phyloP scores from a whole-genome alignment of 2,329 filamentous ascomycete species.

The Aspergillus tamarii region DNA sequence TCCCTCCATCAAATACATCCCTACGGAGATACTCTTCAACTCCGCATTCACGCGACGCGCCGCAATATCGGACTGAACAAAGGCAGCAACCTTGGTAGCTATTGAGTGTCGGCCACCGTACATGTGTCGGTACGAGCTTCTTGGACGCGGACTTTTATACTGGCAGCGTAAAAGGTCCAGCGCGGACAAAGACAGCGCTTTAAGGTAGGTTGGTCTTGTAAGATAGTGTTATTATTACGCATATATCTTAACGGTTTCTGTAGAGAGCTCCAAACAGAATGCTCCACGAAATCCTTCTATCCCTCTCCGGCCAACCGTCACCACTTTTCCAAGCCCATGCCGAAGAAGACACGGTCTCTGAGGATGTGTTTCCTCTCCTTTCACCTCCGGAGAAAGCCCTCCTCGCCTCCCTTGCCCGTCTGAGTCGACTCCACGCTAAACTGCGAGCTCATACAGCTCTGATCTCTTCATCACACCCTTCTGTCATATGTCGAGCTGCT shows the following conservation, averaged over 20 bases:
- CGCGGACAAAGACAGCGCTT: slow-evolving; percentile 27
- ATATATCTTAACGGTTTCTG: slow-evolving; percentile 10
- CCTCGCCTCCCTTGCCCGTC: slow-evolving; percentile 72
- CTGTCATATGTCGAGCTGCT: slow-evolving; percentile 83
- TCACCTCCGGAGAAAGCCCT: slow-evolving; percentile 83
- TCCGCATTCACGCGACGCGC: slow-evolving; percentile 15
- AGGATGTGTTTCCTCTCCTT: slow-evolving; percentile 53
- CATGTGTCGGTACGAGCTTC: slow-evolving; percentile 53
- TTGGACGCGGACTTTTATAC: slow-evolving; percentile 47
- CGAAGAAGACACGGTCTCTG: slow-evolving; percentile 54
- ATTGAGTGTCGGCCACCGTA: slow-evolving; percentile 20
- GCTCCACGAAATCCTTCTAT: slow-evolving; percentile 98
- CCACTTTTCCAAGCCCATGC: slow-evolving; percentile 70
- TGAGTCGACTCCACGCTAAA: slow-evolving; percentile 77
- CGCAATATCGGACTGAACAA: slow-evolving; percentile 7
- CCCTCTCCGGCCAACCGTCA: slow-evolving; percentile 90
- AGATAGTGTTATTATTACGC: background rate
- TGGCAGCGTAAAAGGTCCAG: slow-evolving; percentile 40
- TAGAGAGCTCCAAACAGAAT: slow-evolving; percentile 56
- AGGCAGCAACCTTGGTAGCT: slow-evolving; percentile 8
- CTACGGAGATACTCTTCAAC: slow-evolving; percentile 1
- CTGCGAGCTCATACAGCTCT: slow-evolving; percentile 68
- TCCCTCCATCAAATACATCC: background rate
- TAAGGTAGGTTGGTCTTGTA: slow-evolving; percentile 27
- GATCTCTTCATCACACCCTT: slow-evolving; percentile 72